Conservation (phyloP, 441 rosid species). For the Viola pubescens region DNA sequence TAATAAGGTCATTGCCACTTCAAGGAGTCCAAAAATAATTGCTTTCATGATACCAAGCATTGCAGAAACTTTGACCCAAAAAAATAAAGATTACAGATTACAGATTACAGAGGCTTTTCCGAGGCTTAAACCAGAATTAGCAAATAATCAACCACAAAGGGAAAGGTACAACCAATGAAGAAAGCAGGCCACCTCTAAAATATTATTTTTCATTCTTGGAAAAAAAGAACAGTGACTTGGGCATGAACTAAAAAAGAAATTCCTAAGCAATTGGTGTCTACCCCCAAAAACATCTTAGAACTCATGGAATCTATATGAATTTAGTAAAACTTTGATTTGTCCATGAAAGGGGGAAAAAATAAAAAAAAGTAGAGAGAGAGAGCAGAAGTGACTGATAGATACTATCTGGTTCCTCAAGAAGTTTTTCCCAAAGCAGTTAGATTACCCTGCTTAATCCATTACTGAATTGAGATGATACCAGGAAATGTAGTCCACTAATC, state of each 20-base stretch:
- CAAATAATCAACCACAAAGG: conserved; percentile 1
- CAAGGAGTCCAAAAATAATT: neutral
- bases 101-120: too few species aligned
- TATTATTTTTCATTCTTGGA: neutral
- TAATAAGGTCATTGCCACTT: neutral
- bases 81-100: conserved; percentile 8
- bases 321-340: neutral
- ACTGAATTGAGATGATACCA: conserved; percentile 11
- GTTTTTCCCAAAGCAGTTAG: conserved; percentile 4
- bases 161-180: conserved; percentile 6
- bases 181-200: neutral
- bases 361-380: neutral
- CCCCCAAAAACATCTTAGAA: neutral
- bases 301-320: neutral
- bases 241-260: conserved; percentile 2
- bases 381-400: conserved; percentile 8
- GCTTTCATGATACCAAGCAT: neutral
- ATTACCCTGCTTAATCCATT: conserved; percentile 11
- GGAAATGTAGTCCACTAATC: conserved; percentile 2
- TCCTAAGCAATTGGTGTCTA: neutral
- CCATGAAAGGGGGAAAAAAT: neutral
- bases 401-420: conserved; percentile 8
- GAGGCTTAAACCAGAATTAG: conserved; percentile 1
- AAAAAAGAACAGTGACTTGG: neutral
- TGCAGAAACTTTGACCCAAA: conserved; percentile 2